phyloP scores from a whole-genome alignment of 1,139 yeast species.

The Meyerozyma guilliermondii region DNA sequence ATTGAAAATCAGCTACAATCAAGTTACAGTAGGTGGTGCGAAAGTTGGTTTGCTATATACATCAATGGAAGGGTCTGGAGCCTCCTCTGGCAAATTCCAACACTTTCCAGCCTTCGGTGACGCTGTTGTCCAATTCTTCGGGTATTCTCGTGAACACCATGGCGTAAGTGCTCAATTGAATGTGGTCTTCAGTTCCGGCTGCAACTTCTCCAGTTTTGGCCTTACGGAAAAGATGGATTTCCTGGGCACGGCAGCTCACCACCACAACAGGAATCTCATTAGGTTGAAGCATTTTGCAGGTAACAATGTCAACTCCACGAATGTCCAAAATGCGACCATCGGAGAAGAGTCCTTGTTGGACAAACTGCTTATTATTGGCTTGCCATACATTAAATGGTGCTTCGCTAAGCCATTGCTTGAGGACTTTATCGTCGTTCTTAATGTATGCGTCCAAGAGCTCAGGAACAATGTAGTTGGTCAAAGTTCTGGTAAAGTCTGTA shows the following conservation, averaged over 20 bases:
- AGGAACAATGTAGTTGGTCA: constrained; percentile 91
- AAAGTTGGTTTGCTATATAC: constrained; percentile 4
- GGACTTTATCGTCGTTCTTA: constrained; percentile 78
- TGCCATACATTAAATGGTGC: constrained; percentile 95
- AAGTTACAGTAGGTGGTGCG: too few species aligned
- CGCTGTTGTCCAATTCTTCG: constrained; percentile 83
- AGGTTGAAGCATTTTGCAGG: constrained; percentile 85
- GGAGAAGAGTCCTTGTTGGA: constrained; percentile 86
- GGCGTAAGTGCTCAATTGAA: constrained; percentile 89
- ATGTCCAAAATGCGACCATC: constrained; percentile 92
- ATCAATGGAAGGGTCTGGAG: constrained; percentile 77
- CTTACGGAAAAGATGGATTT: constrained; percentile 83
- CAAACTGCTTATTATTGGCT: constrained; percentile 88
- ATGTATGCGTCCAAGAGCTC: constrained; percentile 95
- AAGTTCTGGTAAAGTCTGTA: constrained; percentile 75
- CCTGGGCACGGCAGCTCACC: constrained; percentile 95
- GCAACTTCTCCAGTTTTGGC: constrained; percentile 90
- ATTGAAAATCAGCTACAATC: too few species aligned
- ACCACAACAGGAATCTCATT: constrained; percentile 91
- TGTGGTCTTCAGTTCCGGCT: constrained; percentile 94
- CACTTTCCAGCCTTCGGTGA: constrained; percentile 97
- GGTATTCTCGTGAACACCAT: constrained; percentile 93
- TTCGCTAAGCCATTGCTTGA: constrained; percentile 91
- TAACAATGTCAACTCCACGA: constrained; percentile 90
- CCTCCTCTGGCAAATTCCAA: constrained; percentile 94